A percentile compares a stretch with the other conserved stretches of the same genome.
These are phyloP conservation scores for Collybia sp. DNA, from an alignment of 768 basidiomycete genomes.

Conservation along the genomic window DNA sequence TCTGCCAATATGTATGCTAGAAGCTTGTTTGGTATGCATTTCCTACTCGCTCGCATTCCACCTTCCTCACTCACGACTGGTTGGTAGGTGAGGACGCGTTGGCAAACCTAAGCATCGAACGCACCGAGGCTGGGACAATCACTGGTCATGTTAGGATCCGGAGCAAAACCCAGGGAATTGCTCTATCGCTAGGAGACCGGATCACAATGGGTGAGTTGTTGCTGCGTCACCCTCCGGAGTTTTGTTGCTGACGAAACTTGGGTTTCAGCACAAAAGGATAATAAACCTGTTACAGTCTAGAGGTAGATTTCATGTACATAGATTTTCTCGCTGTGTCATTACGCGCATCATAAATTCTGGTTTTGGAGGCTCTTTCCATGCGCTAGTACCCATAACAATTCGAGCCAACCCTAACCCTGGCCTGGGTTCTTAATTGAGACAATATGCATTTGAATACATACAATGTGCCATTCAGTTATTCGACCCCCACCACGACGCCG, in stretches of 20 bases:
- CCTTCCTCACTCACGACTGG: neutral
- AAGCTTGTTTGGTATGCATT: conserved; percentile 81
- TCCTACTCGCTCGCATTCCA: neutral
- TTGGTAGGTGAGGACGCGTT: conserved; percentile 86
- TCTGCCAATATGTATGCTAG: conserved; percentile 96
- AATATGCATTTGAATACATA: no score
- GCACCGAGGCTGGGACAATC: conserved; percentile 74
- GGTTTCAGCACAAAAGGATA: conserved; percentile 35
- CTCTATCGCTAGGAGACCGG: conserved; percentile 87
- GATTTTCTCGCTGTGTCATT: conserved; percentile 4
- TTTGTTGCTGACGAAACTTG: neutral
- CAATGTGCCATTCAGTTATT: neutral
- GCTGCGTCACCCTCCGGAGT: neutral
- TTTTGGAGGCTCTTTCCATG: no score
- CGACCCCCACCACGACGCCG: neutral
- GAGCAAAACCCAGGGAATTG: conserved; percentile 97
- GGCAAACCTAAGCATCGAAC: conserved; percentile 91
- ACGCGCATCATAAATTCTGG: conserved; percentile 1
- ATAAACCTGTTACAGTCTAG: conserved; percentile 30
- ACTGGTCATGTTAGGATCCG: conserved; percentile 94
- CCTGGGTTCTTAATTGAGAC: no score
- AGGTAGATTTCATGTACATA: neutral
- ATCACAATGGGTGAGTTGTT: conserved; percentile 57
- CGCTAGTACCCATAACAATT: no score
- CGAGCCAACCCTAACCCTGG: no score